Base-by-base conservation (phyloP, 352 stramenopile species). In the Globisporangium apiculatum region DNA sequence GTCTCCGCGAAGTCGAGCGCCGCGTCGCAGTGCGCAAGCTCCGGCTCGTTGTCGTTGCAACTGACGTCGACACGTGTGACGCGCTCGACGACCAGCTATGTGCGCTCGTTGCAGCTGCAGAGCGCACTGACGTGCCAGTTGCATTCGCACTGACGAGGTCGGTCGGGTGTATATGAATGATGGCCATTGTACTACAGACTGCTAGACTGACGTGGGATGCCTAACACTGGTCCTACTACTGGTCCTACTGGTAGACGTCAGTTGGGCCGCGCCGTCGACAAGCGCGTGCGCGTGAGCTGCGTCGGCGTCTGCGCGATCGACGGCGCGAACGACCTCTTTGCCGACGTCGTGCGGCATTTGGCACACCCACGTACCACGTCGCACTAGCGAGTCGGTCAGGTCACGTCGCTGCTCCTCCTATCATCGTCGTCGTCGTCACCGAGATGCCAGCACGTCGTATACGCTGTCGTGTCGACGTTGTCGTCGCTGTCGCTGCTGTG, bases 251-350 rank as follows among this genome's bases (percentile, higher is more conserved):
- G 8, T 48, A 98, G 96, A 64, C 67, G 91, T 31, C 92, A 89
- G 57, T 62, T 99, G 0, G 95, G 95, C 0, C 95, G 91, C 58
- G 79, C 89, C 1, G 46, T 99, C 9, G 86, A 89, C 17, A 99
- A 98, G 62, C 88, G 67, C 11, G 90, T 98, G 15, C 95, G 97
- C 45, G 83, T 98, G 35, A 97, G 89, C 59, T 97, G 95, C 43
- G 80, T 98, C 14, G 96, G 91, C 10, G 74, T 99, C 3, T 97
- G 98, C 76, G 97, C 89, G 42, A 76, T 94, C 14, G 91, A 98
- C 53, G 96, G 96, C n/a, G 96, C 93, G 1, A 85, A 97, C 60
- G 89, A 97, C 10, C 61, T 94, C n/a, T 95, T 76, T 53, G 64
- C 71, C 24, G 55, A 81, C 10, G 71, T 87, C 36, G 31, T 84